Evolutionary conservation across 148 eudicot genomes (phyloP).

Genomic region (Rhododendron griersonianum): DNA sequence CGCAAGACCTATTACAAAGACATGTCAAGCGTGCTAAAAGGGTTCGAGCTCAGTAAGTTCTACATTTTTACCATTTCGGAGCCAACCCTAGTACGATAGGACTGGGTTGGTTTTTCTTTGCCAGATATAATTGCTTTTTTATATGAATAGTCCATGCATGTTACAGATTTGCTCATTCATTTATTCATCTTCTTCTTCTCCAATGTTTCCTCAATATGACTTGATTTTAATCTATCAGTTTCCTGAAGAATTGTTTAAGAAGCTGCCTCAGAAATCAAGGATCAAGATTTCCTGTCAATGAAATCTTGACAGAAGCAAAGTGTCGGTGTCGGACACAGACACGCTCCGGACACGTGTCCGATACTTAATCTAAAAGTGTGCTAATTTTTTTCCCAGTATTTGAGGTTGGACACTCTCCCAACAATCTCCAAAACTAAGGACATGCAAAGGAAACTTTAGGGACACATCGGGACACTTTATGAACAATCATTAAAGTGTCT

Average conservation of each 20-base stretch:
- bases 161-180: neutral
- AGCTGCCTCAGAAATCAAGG: neutral
- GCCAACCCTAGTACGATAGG: neutral
- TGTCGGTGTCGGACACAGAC: no score
- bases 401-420: no score
- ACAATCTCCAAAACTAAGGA: no score
- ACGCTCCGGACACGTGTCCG: no score
- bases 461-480: no score
- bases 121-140: neutral
- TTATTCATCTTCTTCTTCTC: neutral
- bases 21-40: constrained; percentile 54
- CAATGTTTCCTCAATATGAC: neutral
- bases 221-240: neutral
- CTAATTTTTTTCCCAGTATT: no score
- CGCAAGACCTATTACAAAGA: constrained; percentile 35
- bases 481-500: no score
- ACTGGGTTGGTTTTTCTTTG: neutral
- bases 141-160: neutral
- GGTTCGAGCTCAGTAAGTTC: constrained; percentile 49
- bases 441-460: no score
- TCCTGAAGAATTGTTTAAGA: neutral
- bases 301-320: neutral
- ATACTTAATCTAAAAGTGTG: no score
- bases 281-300: neutral
- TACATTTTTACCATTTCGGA: neutral